Base-by-base conservation (phyloP, 2,329 filamentous ascomycete species). In the Xylariales sp. region DNA sequence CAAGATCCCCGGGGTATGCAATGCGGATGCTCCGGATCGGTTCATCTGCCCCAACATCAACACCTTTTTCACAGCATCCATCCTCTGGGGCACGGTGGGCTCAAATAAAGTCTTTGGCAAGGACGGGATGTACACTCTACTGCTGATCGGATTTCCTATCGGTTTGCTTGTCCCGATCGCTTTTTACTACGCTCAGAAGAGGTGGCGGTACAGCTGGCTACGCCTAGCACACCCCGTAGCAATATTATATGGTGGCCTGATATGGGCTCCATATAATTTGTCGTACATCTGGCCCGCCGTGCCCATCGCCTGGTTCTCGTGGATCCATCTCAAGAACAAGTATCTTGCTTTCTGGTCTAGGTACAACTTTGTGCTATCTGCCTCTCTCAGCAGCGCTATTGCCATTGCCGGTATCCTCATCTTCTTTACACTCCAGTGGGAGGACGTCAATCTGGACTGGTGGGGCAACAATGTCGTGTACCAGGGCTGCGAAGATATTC, bases 31-130 rank as follows among this genome's bases (percentile, higher is more conserved):
- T 2, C 60, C 62, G 1, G 69, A 69, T 54, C 67, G 66, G 38
- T 64, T 75, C 47, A 70, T 66, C 4, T 77, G 74, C 49, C 71
- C 70, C 11, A 66, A 66, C 12, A 66, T 72, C 47, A 74, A 72
- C 51, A 73, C 70, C 4, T 76, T 76, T 54, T 78, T 49, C 4
- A 46, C 59, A 30, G 33, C 37, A n/a, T 48, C 49, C 6, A 60
- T 69, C 1, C 51, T 66, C 10, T 68, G 64, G 57, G 65, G 63
- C 8, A 65, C 61, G 5, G 53, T 69, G 10, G 62, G 64, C 1
- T 60, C 63, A 7, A 36, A 45, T 28, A 60, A 59, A 37, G 56
- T 67, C 7, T 69, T 61, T 33, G 63, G 63, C 4, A 38, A 40
- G 1, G 54, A 51, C 3, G 59, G 60, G 12, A 56, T 57, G 28